A percentile compares a stretch with the other conserved stretches of the same genome.
These are phyloP conservation scores for Ensete glaucum DNA, from an alignment of 176 grass and related monocot genomes.

Conservation along the genomic window DNA sequence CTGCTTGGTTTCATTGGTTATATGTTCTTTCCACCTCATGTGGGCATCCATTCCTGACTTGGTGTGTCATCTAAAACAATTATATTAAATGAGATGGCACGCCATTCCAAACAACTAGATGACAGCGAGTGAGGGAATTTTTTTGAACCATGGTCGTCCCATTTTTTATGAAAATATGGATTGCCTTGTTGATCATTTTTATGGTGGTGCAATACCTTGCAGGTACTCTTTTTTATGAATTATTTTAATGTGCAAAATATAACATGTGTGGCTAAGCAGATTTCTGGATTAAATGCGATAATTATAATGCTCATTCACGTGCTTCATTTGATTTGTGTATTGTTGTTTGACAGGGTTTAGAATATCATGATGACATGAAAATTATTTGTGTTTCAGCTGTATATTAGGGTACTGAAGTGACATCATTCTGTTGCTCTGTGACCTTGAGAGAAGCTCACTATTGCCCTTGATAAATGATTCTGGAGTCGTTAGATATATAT, in stretches of 20 bases:
- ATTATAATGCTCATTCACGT: not conserved
- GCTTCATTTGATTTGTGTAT: not conserved
- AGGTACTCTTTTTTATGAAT: not conserved
- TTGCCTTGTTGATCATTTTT: not conserved
- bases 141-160: not conserved
- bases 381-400: not conserved
- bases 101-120: not conserved
- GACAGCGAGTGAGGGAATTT: not conserved
- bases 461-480: no score
- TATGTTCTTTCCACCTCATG: not conserved
- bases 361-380: not conserved
- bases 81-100: not conserved
- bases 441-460: no score
- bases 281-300: not conserved
- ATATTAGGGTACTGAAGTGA: not conserved
- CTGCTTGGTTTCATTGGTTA: not conserved
- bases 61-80: not conserved
- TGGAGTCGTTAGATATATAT: no score
- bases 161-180: not conserved
- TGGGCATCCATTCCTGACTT: not conserved
- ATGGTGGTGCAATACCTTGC: not conserved
- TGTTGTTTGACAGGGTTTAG: not conserved
- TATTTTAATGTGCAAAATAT: not conserved
- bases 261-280: not conserved
- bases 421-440: no score